Percentiles rank a stretch among this genome's conserved stretches.
Evolutionary conservation across 1,139 yeast species (phyloP).

Genomic region (Blastobotrys buckinghamii): DNA sequence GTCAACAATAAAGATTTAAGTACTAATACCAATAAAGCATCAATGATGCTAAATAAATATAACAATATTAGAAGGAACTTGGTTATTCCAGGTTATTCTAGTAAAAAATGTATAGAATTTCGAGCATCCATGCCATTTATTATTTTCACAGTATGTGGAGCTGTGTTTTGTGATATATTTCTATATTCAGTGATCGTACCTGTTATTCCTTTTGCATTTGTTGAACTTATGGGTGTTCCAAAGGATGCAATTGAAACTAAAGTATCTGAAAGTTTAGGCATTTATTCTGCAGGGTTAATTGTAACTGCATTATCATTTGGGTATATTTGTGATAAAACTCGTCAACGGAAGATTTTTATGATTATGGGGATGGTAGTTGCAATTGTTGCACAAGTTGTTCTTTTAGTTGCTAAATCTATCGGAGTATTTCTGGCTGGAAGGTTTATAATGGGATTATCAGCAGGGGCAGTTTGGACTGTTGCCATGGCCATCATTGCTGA

Average conservation of each 20-base stretch:
- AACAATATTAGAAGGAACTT: background rate
- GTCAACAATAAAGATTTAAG: too few relatives aligned
- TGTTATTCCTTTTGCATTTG: conserved; percentile 33
- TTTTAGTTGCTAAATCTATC: conserved; percentile 27
- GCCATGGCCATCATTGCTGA: conserved; percentile 36
- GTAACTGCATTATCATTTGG: conserved; percentile 30
- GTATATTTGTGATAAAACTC: conserved; percentile 11
- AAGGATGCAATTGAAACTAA: conserved; percentile 24
- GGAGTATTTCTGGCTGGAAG: conserved; percentile 32
- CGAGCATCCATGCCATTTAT: conserved; percentile 18
- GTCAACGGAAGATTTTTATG: conserved; percentile 27
- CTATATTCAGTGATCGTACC: conserved; percentile 33
- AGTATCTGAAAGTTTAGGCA: conserved; percentile 29
- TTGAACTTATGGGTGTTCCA: conserved; percentile 26
- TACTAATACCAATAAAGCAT: too few relatives aligned
- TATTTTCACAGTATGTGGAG: conserved; percentile 28
- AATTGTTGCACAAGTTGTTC: conserved; percentile 30
- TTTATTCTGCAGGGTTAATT: conserved; percentile 32
- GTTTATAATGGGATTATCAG: conserved; percentile 33
- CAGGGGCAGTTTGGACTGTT: conserved; percentile 36
- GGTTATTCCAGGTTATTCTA: conserved; percentile 1
- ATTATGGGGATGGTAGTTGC: conserved; percentile 29
- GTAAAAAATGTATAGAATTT: background rate
- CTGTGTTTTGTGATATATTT: conserved; percentile 33
- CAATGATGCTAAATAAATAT: background rate